A percentile compares a stretch with the other conserved stretches of the same genome.
Conservation (phyloP, 2,329 filamentous ascomycete genomes). For the Colletotrichum caudatum region DNA sequence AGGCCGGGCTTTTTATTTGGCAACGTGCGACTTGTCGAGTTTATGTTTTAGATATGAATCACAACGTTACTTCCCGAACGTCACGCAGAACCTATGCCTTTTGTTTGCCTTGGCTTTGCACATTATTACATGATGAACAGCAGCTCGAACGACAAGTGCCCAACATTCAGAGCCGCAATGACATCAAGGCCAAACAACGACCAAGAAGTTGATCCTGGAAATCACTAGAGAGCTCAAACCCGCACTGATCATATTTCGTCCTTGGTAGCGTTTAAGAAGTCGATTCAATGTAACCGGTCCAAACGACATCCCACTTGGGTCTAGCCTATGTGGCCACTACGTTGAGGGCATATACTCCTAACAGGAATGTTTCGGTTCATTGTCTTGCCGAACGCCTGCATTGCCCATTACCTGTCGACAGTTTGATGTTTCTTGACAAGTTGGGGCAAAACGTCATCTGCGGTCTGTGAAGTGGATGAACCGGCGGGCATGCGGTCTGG, state of each 20-base stretch:
- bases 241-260: too few relatives aligned
- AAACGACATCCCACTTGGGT: too few relatives aligned
- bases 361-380: neutral
- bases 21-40: neutral
- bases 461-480: neutral
- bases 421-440: neutral
- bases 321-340: too few relatives aligned
- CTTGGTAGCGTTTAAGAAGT: neutral
- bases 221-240: too few relatives aligned
- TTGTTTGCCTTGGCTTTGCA: neutral
- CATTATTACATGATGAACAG: neutral
- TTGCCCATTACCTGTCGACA: neutral
- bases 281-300: neutral
- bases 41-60: neutral
- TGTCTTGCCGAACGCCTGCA: neutral
- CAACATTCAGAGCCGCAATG: neutral
- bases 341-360: neutral
- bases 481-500: neutral
- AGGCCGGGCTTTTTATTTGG: neutral
- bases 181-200: neutral
- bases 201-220: neutral
- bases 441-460: neutral
- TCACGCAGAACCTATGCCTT: too few relatives aligned
- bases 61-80: neutral
- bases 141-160: neutral